Evolutionary conservation across 1,284 basidiomycete species (phyloP), one percentile per base, ranked within the genome.

Genomic region (Sporisorium iseilematis-ciliati): DNA sequence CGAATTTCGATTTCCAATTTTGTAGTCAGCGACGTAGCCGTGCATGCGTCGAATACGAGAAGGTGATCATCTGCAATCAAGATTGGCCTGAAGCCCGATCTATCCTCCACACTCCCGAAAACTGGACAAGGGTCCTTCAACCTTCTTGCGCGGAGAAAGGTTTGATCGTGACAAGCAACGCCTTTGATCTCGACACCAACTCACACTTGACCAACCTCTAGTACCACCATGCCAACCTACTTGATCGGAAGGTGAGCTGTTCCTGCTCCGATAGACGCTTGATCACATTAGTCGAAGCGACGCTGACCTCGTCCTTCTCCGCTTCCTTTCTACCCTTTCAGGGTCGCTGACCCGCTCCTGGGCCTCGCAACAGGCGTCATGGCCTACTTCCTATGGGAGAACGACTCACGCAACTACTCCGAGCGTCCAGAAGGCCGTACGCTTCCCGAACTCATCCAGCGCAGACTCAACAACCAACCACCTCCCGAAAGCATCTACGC

Each of bases 381-480:
- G 41, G 83, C 83, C 42, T 84, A 83, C 63, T 68, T 65, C 12
- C 68, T 84, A 40, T 84, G 80, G 78, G 83, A 84, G 66, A 75
- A 75, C 52, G 83, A 84, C 48, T 53, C 54, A 0, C 67, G 77
- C 33, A 84, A 84, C 55, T 70, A 72, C 1, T 53, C 62, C 25
- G 70, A 75, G 20, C 75, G 78, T n/a, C 80, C 80, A 11, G 29
- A 64, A 14, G 81, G 81, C 0, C 60, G 79, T 4, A 58, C 63
- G 20, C 75, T 84, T 2, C 40, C 57, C 5, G 80, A 83, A 7
- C 69, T 84, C 1, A 50, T 81, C 7, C 54, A 41, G 21, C 68
- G 81, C 6, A 68, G 72, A 33, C 41, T 74, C 4, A 23, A 26
- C 50, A 60, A 56, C 46, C 57, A 71, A n/a, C 31, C 55, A n/a